A percentile compares a stretch with the other conserved stretches of the same genome.
Conservation (phyloP, 352 stramenopile genomes). For the Saprolegnia parasitica region DNA sequence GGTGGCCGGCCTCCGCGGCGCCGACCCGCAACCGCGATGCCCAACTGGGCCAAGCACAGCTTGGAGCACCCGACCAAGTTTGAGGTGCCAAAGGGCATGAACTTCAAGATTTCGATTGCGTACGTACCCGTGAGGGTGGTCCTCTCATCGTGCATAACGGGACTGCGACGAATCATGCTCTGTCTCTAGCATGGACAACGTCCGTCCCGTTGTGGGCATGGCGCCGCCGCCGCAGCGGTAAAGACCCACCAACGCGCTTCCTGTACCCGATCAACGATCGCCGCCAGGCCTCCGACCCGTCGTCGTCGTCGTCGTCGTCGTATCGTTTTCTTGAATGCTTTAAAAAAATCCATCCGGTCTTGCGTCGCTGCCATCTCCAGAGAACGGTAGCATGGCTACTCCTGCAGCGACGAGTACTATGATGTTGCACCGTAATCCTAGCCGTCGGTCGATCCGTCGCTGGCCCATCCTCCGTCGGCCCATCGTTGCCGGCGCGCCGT, state of each 20-base stretch:
- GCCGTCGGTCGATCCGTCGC: too few species aligned
- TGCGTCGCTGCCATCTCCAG: too few species aligned
- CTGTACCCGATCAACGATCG: background rate
- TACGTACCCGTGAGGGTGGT: too few species aligned
- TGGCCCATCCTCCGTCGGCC: too few species aligned
- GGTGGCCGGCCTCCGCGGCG: background rate
- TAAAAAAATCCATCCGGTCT: too few species aligned
- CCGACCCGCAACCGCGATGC: background rate
- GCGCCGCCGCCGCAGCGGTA: too few species aligned
- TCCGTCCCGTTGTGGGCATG: constrained; percentile 11
- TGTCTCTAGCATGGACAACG: constrained; percentile 7
- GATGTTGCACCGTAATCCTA: too few species aligned
- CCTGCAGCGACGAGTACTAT: too few species aligned
- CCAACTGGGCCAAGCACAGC: constrained; percentile 52
- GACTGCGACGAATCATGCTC: background rate
- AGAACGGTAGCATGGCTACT: too few species aligned
- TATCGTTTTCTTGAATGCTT: too few species aligned
- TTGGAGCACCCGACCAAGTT: constrained; percentile 75
- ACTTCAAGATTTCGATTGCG: constrained; percentile 79
- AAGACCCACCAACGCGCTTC: background rate
- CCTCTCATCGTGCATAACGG: background rate
- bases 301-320: background rate
- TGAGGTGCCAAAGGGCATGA: constrained; percentile 67
- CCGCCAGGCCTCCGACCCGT: background rate
- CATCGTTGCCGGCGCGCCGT: too few species aligned